Percentiles rank a stretch among this genome's conserved stretches.
These are phyloP conservation scores for Hysterium pulicare DNA, from an alignment of 2,329 filamentous ascomycete species.

Conservation along the genomic window DNA sequence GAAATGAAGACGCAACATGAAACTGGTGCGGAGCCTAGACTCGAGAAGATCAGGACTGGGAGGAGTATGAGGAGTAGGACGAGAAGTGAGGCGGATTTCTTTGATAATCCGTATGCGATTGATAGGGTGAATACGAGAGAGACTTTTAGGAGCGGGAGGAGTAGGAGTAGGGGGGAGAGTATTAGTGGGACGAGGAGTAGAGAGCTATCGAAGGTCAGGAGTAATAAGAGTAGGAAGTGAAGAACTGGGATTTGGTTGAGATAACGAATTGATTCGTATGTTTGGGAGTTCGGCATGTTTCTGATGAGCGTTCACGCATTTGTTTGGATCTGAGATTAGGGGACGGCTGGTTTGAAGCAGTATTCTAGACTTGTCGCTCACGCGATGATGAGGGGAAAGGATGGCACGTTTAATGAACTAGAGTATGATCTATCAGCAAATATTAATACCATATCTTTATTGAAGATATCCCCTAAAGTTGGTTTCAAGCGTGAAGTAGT, in stretches of 20 bases:
- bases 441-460: too few species aligned
- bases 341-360: too few species aligned
- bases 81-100: constrained; percentile 23
- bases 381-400: too few species aligned
- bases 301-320: not conserved
- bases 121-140: constrained; percentile 49
- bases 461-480: too few species aligned
- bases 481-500: too few species aligned
- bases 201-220: not conserved
- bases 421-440: too few species aligned
- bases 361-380: too few species aligned
- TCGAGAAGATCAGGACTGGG: constrained; percentile 29
- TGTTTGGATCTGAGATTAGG: not conserved
- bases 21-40: constrained; percentile 16
- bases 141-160: constrained; percentile 36
- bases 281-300: too few species aligned
- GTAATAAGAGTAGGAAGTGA: constrained; percentile 11
- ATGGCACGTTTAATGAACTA: too few species aligned
- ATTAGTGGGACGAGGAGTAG: constrained; percentile 13
- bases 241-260: not conserved
- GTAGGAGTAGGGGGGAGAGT: constrained; percentile 10
- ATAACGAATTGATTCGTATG: too few species aligned
- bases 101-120: constrained; percentile 49
- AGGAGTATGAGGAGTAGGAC: constrained; percentile 20
- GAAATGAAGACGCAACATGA: constrained; percentile 39